Conservation (phyloP, 768 basidiomycete species). For the Kwoniella mangroviensis region DNA sequence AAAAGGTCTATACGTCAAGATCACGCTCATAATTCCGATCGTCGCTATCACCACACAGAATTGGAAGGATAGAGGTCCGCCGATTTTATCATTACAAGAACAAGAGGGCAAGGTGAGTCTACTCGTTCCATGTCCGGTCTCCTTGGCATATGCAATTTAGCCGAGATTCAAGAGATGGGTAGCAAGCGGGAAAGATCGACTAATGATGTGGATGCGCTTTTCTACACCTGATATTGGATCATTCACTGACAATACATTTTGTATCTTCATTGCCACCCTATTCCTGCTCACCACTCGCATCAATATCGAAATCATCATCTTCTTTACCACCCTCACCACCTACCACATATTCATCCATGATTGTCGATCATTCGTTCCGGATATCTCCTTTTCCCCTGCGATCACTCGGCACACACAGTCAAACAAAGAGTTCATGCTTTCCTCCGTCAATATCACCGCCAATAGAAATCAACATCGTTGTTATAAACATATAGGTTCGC, state of each 20-base stretch:
- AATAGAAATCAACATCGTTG: conserved; percentile 13
- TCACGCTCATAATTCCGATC: conserved; percentile 23
- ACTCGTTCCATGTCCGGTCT: background rate
- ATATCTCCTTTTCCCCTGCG: background rate
- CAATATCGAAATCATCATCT: no score
- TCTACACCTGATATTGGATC: background rate
- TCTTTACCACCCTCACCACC: no score
- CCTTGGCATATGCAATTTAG: background rate
- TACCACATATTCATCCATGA: no score
- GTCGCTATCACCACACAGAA: conserved; percentile 9
- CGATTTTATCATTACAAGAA: conserved; percentile 1
- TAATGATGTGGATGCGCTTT: background rate
- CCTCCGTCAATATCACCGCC: conserved; percentile 18
- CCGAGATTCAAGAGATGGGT: background rate
- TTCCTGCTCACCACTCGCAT: no score
- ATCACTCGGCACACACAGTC: conserved; percentile 7
- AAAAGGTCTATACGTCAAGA: conserved; percentile 22
- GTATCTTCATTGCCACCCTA: background rate
- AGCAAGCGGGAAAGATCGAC: background rate
- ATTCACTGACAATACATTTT: background rate
- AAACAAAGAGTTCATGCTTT: conserved; percentile 33
- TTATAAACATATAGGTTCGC: conserved; percentile 25
- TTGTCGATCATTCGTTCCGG: background rate
- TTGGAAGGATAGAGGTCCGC: conserved; percentile 18
- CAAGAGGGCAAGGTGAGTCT: conserved; percentile 6